Conservation (phyloP, 2,329 filamentous ascomycete genomes). For the Lecanicillium sp. region DNA sequence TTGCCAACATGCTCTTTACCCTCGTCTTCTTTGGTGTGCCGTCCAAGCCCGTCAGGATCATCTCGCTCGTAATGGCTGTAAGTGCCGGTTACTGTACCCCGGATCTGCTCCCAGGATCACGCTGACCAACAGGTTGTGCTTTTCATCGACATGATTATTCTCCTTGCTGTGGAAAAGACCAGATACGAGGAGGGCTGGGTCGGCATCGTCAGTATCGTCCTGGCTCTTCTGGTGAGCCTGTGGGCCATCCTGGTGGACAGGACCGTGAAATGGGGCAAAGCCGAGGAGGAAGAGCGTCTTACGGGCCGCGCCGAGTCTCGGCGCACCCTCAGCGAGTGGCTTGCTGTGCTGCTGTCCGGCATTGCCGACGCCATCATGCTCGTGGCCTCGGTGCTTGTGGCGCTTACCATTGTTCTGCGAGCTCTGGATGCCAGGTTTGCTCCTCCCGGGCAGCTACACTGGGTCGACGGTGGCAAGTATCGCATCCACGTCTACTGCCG, state of each 20-base stretch:
- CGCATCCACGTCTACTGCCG: constrained; percentile 76
- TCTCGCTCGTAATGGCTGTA: constrained; percentile 58
- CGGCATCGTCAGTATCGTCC: constrained; percentile 78
- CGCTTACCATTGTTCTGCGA: constrained; percentile 72
- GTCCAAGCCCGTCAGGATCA: constrained; percentile 69
- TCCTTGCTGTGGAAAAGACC: constrained; percentile 66
- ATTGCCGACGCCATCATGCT: constrained; percentile 64
- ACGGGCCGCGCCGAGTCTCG: constrained; percentile 85
- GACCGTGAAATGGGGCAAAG: constrained; percentile 85
- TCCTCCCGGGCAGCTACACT: constrained; percentile 68
- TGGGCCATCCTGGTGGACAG: constrained; percentile 77
- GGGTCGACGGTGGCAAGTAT: constrained; percentile 80
- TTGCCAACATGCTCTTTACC: constrained; percentile 67
- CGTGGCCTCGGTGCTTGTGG: constrained; percentile 66
- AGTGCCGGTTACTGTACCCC: no score
- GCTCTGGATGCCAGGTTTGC: constrained; percentile 70
- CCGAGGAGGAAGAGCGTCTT: constrained; percentile 84
- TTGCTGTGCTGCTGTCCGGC: constrained; percentile 69
- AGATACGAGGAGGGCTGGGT: constrained; percentile 85
- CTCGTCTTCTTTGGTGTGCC: constrained; percentile 85
- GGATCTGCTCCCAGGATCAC: not conserved
- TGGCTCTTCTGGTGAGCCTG: constrained; percentile 69
- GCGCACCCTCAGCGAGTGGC: constrained; percentile 77
- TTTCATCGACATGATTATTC: constrained; percentile 66
- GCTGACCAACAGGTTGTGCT: constrained; percentile 25